These are phyloP conservation scores for Gracilaria gracilis DNA, from an alignment of 23 red algal genomes.

Conservation along the genomic window DNA sequence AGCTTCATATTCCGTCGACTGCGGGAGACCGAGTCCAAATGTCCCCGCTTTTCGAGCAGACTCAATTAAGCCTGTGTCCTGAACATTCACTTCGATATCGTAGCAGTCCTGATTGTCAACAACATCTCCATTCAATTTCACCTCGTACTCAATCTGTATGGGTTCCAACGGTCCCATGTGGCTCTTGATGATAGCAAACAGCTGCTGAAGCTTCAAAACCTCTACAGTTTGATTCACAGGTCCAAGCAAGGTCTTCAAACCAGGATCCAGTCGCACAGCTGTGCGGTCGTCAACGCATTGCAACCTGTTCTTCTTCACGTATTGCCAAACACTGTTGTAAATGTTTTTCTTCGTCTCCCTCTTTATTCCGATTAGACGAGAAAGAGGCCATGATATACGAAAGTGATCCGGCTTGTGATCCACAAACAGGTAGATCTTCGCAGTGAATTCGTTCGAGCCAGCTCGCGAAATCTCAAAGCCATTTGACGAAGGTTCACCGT, in stretches of 20 bases:
- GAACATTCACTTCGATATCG: constrained; percentile 82
- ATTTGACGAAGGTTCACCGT: constrained; percentile 74
- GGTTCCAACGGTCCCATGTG: constrained; percentile 85
- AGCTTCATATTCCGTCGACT: constrained; percentile 68
- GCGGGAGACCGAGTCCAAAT: constrained; percentile 50
- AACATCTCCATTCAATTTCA: constrained; percentile 68
- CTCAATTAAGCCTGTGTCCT: constrained; percentile 51
- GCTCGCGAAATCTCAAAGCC: constrained; percentile 85
- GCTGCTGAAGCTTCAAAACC: constrained; percentile 59
- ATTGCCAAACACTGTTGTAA: constrained; percentile 81
- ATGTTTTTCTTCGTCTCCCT: constrained; percentile 70
- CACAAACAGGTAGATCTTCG: constrained; percentile 79
- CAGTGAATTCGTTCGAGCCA: constrained; percentile 61
- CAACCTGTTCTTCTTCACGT: constrained; percentile 78
- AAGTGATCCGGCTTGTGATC: constrained; percentile 68
- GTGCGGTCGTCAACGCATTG: constrained; percentile 77
- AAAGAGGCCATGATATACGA: constrained; percentile 73
- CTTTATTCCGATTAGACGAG: constrained; percentile 76
- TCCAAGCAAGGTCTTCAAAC: constrained; percentile 54
- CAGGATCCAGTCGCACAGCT: constrained; percentile 56
- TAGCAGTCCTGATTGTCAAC: constrained; percentile 83
- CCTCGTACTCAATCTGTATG: constrained; percentile 57
- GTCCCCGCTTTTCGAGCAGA: constrained; percentile 61
- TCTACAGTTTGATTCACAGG: constrained; percentile 53
- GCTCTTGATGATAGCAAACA: constrained; percentile 73